Percentiles rank a stretch among this genome's conserved stretches.
Conservation (phyloP, 2,329 filamentous ascomycete species). For the Pleurostoma richardsiae region DNA sequence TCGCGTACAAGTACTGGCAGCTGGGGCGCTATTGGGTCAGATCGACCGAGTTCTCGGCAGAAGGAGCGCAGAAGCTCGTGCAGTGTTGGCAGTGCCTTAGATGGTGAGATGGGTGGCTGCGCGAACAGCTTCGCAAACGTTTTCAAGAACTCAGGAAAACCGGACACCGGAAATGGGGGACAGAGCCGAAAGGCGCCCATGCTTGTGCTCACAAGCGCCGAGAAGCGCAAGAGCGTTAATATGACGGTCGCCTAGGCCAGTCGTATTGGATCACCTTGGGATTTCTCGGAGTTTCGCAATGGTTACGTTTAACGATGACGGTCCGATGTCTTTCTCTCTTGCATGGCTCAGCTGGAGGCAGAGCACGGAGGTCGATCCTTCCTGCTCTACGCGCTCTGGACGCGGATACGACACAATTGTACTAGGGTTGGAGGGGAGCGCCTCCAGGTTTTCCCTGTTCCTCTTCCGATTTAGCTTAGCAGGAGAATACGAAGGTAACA, state of each 20-base stretch:
- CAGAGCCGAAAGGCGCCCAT: constrained; percentile 71
- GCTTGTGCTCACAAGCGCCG: constrained; percentile 80
- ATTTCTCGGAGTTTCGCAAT: not conserved
- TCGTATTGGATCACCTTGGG: not conserved
- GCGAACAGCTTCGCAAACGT: constrained; percentile 60
- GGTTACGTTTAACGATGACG: constrained; percentile 10
- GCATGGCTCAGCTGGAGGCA: constrained; percentile 5
- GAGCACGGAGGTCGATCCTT: constrained; percentile 10
- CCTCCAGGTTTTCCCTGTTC: no score
- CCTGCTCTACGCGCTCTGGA: not conserved
- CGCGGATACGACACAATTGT: not conserved
- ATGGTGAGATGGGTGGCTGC: constrained; percentile 41
- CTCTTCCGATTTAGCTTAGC: no score
- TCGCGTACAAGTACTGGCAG: constrained; percentile 70
- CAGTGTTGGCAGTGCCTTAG: constrained; percentile 58
- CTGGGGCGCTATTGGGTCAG: constrained; percentile 79
- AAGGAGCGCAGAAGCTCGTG: constrained; percentile 59
- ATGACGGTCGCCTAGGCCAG: constrained; percentile 8
- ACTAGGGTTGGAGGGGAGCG: no score
- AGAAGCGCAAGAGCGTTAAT: constrained; percentile 73
- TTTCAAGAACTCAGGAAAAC: constrained; percentile 55
- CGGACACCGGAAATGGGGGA: constrained; percentile 42
- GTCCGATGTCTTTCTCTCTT: constrained; percentile 2
- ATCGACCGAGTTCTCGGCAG: constrained; percentile 69
- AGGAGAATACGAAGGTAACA: no score